Percentiles rank a stretch among this genome's conserved stretches.
Evolutionary conservation across 441 rosid genomes (phyloP).

Genomic region (Viola pubescens): DNA sequence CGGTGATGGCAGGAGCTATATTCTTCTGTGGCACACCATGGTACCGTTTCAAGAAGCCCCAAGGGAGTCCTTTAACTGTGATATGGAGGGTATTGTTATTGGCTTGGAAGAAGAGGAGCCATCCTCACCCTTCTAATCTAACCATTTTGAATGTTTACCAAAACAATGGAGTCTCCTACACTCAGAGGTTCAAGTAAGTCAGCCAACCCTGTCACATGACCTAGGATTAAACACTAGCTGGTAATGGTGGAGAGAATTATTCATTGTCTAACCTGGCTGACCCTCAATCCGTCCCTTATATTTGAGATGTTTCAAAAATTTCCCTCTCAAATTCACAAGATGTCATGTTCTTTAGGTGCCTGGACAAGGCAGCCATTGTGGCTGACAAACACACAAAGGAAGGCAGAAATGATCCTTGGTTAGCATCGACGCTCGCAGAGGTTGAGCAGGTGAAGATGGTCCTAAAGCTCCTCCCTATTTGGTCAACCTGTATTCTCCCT

Average conservation of each 20-base stretch:
- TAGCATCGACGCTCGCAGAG: constrained; percentile 65
- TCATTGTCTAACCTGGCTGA: too few relatives aligned
- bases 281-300: too few relatives aligned
- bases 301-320: too few relatives aligned
- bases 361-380: constrained; percentile 81
- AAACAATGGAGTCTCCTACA: constrained; percentile 44
- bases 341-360: too few relatives aligned
- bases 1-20: constrained; percentile 53
- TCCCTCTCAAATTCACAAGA: too few relatives aligned
- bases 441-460: constrained; percentile 88
- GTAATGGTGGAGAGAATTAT: too few relatives aligned
- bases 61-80: constrained; percentile 77
- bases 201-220: too few relatives aligned
- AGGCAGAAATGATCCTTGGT: constrained; percentile 40
- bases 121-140: constrained; percentile 45
- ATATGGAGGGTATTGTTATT: constrained; percentile 60
- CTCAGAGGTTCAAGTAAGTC: constrained; percentile 52
- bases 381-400: too few relatives aligned
- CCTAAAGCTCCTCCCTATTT: constrained; percentile 70
- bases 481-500: constrained; percentile 77
- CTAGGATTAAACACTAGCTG: too few relatives aligned
- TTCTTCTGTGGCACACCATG: constrained; percentile 49
- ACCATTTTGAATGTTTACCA: constrained; percentile 49
- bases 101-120: constrained; percentile 68
- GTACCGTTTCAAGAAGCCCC: constrained; percentile 71